Evolutionary conservation across 345 rosid genomes (phyloP), one percentile per base, ranked within the genome.

Genomic region (Pelargonium nanum): DNA sequence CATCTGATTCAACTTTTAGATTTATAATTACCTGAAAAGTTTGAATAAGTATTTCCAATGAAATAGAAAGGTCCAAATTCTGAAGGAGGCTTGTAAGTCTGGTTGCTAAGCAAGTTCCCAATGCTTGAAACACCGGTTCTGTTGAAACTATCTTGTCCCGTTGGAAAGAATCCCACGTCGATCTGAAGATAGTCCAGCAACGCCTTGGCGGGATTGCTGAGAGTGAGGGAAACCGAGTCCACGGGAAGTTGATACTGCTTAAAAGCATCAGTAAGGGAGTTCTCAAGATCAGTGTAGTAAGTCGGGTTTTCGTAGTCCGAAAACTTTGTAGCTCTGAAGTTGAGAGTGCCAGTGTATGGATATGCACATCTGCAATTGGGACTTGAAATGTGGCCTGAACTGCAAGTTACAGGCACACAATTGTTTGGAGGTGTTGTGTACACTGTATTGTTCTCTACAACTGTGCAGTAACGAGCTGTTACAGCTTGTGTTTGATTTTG

Each of bases 261-360:
- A 61, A 75, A 79, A 60, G 60, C 63, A 8, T 4, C 3, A 24
- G 30, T 60, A 64, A 93, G 19, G 22, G 62, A 0, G 1, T 55
- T 19, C 69, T 78, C 68, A 0, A 94, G 96, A 13, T 1, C 10
- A 6, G 0, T 2, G 19, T 67, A 90, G 72, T 70, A 32, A 30
- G 77, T 64, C 5, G 22, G 0, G 68, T 83, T 80, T 67, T 19
- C 67, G 52, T 81, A 67, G 76, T 75, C 74, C 34, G 96, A 86
- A 78, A 90, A 90, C 10, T 81, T 69, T 74, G 85, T 74, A 64
- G 89, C 77, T 52, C 89, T 81, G 76, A 93, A 84, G 30, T 5
- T 0, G 60, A 93, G 53, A 26, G 63, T 68, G 70, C 99, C 99
- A 12, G 57, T 80, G 73, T 79, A 78, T 23, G 99, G 86, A 73